Base-by-base conservation (phyloP, 192 early-diverging fungal genomes). In the Dissophora ornata region DNA sequence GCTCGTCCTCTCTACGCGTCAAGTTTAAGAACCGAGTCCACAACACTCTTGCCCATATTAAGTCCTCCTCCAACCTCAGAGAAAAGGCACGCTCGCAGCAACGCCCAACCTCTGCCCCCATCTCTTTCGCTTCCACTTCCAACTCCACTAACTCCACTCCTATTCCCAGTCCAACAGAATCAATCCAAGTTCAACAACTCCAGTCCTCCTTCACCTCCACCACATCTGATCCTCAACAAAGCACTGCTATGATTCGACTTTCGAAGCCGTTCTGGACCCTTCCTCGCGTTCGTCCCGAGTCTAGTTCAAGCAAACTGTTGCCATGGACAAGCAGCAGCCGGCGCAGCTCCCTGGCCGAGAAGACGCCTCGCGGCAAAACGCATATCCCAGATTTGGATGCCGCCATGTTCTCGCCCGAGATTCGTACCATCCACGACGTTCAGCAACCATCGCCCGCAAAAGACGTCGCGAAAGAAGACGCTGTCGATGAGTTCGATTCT, bases 191-290 rank as follows among this genome's bases (percentile, higher is more conserved):
- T 55, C 52, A 65, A n/a, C 22, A 45, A 26, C 28, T 18, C 33
- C 52, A 66, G 29, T 42, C 57, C 18, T 60, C 56, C 8, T 57
- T 38, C 15, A 11, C 1, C 13, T 21, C 33, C 21, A 62, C 21
- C 24, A 52, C 49, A 13, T n/a, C 41, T 18, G 54, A 68, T 5
- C 29, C 33, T 28, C 45, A 46, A 10, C 33, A 41, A 63, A 47
- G 25, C 13, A 45, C 36, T 18, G 29, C 12, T n/a, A 71, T 63
- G 61, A 36, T 63, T 24, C 22, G 54, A 21, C 25, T 44, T 5
- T 50, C 69, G 18, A 71, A 63, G 38, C 54, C 70, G 4, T 74
- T 74, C 32, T 74, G 70, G 70, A 53, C 70, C 9, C 59, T 57
- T 45, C 65, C 65, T 50, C 50, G 62, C 24, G 40, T 32, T 48